Evolutionary conservation across 192 early-diverging fungal species (phyloP).

Genomic region (Entomortierella parvispora): DNA sequence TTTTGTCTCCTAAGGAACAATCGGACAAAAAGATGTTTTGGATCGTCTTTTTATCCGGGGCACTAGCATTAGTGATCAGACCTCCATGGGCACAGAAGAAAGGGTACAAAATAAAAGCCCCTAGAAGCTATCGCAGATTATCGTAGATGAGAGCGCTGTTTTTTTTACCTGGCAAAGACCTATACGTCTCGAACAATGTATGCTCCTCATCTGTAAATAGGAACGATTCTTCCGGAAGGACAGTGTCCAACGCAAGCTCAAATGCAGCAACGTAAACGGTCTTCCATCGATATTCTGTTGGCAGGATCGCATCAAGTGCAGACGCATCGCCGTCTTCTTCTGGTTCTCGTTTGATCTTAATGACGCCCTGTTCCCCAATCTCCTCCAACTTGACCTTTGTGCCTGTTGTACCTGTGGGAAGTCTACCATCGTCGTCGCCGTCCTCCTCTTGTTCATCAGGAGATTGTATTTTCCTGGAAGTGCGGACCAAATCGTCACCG

Average conservation of each 20-base stretch:
- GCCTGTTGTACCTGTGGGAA: no score
- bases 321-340: slow-evolving; percentile 8
- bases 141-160: no score
- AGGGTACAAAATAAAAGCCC: background rate
- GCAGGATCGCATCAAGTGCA: background rate
- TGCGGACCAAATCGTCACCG: background rate
- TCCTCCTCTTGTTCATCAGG: background rate
- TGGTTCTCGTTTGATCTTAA: slow-evolving; percentile 11
- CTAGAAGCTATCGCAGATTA: no score
- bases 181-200: slow-evolving; percentile 42
- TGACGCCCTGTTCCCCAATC: background rate
- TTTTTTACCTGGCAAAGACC: slow-evolving; percentile 32
- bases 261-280: slow-evolving; percentile 58
- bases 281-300: slow-evolving; percentile 33
- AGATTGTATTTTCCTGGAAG: background rate
- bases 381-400: slow-evolving; percentile 6
- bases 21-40: slow-evolving; percentile 56
- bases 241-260: slow-evolving; percentile 51
- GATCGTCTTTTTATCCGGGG: slow-evolving; percentile 17
- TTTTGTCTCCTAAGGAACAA: slow-evolving; percentile 54
- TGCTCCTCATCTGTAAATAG: slow-evolving; percentile 55
- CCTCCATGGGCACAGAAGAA: background rate
- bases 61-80: background rate
- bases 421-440: background rate
- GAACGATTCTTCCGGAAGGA: slow-evolving; percentile 51